Conservation (phyloP, 208 protist genomes). For the Trypanosoma avium region DNA sequence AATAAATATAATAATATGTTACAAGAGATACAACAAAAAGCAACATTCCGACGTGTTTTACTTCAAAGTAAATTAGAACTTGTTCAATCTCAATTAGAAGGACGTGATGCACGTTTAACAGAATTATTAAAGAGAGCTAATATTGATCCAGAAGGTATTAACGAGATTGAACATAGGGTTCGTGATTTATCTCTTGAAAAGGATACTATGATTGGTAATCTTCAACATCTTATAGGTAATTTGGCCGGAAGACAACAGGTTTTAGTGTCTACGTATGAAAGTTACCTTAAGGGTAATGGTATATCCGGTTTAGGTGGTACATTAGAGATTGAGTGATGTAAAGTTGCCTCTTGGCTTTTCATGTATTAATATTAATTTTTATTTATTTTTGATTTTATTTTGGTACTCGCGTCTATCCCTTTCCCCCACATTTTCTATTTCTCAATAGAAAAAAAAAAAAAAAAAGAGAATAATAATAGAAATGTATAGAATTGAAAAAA, state of each 20-base stretch:
- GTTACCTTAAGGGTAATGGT: slow-evolving; percentile 82
- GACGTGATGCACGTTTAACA: slow-evolving; percentile 91
- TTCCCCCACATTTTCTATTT: too few species aligned
- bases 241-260: slow-evolving; percentile 69
- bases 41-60: slow-evolving; percentile 93
- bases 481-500: background rate
- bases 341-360: slow-evolving; percentile 7
- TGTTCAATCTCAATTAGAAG: slow-evolving; percentile 91
- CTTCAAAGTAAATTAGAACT: slow-evolving; percentile 95
- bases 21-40: slow-evolving; percentile 95
- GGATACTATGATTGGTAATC: slow-evolving; percentile 95
- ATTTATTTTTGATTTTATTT: slow-evolving; percentile 16
- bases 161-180: slow-evolving; percentile 91
- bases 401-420: background rate
- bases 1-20: slow-evolving; percentile 95
- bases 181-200: slow-evolving; percentile 96
- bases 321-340: slow-evolving; percentile 20
- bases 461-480: too few species aligned
- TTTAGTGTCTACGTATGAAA: slow-evolving; percentile 74
- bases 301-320: slow-evolving; percentile 42
- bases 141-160: slow-evolving; percentile 91
- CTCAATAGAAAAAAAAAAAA: too few species aligned
- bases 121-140: slow-evolving; percentile 94
- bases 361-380: background rate
- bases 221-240: slow-evolving; percentile 84